Percentiles rank a stretch among this genome's conserved stretches.
Conservation (phyloP, 1,284 basidiomycete genomes). For the Sparassis latifolia region DNA sequence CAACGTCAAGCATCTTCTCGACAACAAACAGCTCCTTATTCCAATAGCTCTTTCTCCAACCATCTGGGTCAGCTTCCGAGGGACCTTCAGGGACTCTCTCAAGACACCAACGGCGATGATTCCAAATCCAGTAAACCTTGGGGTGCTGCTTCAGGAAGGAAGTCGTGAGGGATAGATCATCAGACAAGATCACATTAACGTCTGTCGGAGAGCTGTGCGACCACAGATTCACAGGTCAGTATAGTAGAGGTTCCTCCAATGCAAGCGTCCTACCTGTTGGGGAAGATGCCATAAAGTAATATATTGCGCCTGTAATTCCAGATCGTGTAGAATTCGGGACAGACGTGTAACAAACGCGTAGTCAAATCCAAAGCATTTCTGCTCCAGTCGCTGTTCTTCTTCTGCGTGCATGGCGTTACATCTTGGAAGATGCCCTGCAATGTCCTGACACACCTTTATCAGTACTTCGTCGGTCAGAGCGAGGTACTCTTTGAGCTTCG, state of each 20-base stretch:
- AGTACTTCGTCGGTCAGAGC: conserved; percentile 63
- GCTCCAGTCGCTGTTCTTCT: conserved; percentile 59
- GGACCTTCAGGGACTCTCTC: conserved; percentile 74
- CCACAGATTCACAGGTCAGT: conserved; percentile 56
- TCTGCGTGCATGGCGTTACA: conserved; percentile 40
- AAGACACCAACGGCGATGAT: conserved; percentile 90
- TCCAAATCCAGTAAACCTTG: conserved; percentile 97
- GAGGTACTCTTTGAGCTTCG: conserved; percentile 73
- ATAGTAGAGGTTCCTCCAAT: conserved; percentile 46
- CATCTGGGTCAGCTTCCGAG: conserved; percentile 38
- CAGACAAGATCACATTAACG: conserved; percentile 56
- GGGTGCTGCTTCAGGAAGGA: conserved; percentile 76
- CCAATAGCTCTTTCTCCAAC: conserved; percentile 78
- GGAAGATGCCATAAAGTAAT: conserved; percentile 68
- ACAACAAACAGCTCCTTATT: conserved; percentile 77
- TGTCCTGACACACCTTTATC: conserved; percentile 39
- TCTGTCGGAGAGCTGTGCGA: conserved; percentile 50
- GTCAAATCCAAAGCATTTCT: conserved; percentile 67
- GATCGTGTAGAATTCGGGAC: conserved; percentile 88
- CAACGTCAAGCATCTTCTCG: conserved; percentile 84
- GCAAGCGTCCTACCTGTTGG: conserved; percentile 41
- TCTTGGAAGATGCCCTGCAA: conserved; percentile 1
- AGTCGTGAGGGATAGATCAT: conserved; percentile 80
- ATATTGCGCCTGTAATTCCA: conserved; percentile 91
- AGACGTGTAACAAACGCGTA: conserved; percentile 69